Evolutionary conservation across 306 rosid species (phyloP), one percentile per base, ranked within the genome.

Genomic region (Cicer chorassanicum): DNA sequence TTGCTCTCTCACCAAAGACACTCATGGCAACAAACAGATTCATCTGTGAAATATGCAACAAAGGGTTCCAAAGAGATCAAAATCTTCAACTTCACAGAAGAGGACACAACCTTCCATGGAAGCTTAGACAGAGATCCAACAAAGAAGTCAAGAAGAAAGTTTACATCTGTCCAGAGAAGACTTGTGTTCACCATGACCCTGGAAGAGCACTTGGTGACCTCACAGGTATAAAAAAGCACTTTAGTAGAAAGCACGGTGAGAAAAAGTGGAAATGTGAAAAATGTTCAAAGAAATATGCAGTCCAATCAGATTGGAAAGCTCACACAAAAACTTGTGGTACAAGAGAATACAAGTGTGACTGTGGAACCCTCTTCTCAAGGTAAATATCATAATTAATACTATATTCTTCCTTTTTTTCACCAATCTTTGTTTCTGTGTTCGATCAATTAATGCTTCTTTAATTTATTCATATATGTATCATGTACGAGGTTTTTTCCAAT

Each of bases 201-300:
- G 61, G 91, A 0, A 84, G 98, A 55, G 98, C 98, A 2, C 90
- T 93, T 0, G 98, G 98, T 0, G 98, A 93, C 46, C 96, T 93
- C 84, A 93, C 98, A 1, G 98, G 98, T 4, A 88, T 93, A 46
- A 93, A 93, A 86, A 93, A 91, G 79, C 98, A 93, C 78, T 93
- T 88, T 61, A 91, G 98, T 79, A 51, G 97, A 40, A 93, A 91
- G 66, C 98, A 93, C 34, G 98, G 98, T 3, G 98, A 93, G 87
- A 93, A 93, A 83, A 93, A 93, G 84, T 93, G 98, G 98, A 93
- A 91, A 88, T 93, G 98, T 57, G 97, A 91, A 0, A 93, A 91
- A 80, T 93, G 98, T 79, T 90, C 98, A 0, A 93, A 93, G 89
- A 93, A 91, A 77, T 93, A 93, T 61, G 98, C 98, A 0, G 97